phyloP scores from a whole-genome alignment of 441 rosid genomes.

The Jatropha multifida region DNA sequence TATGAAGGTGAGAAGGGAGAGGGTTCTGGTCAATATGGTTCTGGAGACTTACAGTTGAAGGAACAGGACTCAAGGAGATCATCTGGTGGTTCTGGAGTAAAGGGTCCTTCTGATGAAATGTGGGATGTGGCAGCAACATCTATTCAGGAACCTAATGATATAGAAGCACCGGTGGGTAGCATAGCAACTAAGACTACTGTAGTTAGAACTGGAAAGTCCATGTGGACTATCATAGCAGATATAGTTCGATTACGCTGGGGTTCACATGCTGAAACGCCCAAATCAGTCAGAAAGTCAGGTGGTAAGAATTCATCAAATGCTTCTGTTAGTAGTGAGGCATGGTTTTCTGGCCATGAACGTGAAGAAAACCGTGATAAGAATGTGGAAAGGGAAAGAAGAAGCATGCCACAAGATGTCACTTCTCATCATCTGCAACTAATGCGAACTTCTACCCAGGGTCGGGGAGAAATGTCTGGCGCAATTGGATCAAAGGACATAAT shows the following conservation, averaged over 20 bases:
- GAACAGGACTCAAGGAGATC: conserved; percentile 38
- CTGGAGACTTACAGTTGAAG: conserved; percentile 36
- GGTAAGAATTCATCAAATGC: conserved; percentile 63
- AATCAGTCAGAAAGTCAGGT: conserved; percentile 46
- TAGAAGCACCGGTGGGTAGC: conserved; percentile 41
- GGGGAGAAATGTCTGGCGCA: conserved; percentile 36
- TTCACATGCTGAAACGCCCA: conserved; percentile 59
- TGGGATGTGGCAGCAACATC: conserved; percentile 71
- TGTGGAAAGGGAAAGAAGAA: conserved; percentile 39
- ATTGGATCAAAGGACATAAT: conserved; percentile 30
- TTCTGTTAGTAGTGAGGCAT: conserved; percentile 63
- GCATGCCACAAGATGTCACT: conserved; percentile 41
- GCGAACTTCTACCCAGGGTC: conserved; percentile 36
- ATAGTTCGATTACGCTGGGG: conserved; percentile 70
- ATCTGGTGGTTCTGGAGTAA: conserved; percentile 56
- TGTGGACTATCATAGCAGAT: conserved; percentile 75
- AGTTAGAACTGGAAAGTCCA: conserved; percentile 58
- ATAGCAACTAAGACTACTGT: conserved; percentile 36
- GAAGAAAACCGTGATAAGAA: conserved; percentile 60
- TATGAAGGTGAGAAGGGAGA: conserved; percentile 33
- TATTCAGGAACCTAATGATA: conserved; percentile 43
- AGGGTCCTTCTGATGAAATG: conserved; percentile 86
- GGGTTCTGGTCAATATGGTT: conserved; percentile 32
- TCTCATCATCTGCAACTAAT: conserved; percentile 35
- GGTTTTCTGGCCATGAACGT: conserved; percentile 86